A percentile compares a stretch with the other conserved stretches of the same genome.
phyloP scores from a whole-genome alignment of 768 basidiomycete species.

The Serendipita sp. region DNA sequence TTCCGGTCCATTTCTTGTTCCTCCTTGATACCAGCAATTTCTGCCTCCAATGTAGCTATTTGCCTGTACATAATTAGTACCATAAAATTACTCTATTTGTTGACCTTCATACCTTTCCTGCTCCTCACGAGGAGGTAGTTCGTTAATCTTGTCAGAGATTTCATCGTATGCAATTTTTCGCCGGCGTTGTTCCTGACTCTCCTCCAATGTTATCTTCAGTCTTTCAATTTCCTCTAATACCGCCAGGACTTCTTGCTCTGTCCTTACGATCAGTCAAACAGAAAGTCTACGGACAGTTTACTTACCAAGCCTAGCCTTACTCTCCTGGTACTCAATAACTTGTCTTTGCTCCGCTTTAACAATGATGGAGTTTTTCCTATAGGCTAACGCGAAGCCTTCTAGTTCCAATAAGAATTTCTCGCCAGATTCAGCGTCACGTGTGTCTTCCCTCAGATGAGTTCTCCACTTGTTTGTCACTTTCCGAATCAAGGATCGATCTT shows the following conservation, averaged over 20 bases:
- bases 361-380: slow-evolving; percentile 67
- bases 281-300: slow-evolving; percentile 9
- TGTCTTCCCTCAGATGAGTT: slow-evolving; percentile 39
- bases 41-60: not conserved
- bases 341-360: slow-evolving; percentile 76
- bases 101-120: slow-evolving; percentile 42
- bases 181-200: slow-evolving; percentile 56
- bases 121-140: slow-evolving; percentile 58
- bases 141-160: slow-evolving; percentile 68
- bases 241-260: slow-evolving; percentile 47
- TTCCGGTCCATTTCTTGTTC: not conserved
- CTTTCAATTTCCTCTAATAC: slow-evolving; percentile 46
- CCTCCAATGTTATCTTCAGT: slow-evolving; percentile 57
- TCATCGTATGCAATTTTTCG: slow-evolving; percentile 79
- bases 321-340: slow-evolving; percentile 67
- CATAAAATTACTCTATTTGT: not conserved
- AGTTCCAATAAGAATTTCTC: slow-evolving; percentile 69
- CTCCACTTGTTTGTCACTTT: slow-evolving; percentile 72
- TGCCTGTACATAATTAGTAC: not conserved
- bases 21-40: slow-evolving; percentile 1
- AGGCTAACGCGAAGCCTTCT: slow-evolving; percentile 51
- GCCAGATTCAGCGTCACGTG: slow-evolving; percentile 46
- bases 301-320: slow-evolving; percentile 55
- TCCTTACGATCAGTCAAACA: slow-evolving; percentile 7
- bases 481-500: slow-evolving; percentile 64